Evolutionary conservation across 257 asterid genomes (phyloP), one percentile per base, ranked within the genome.

Genomic region (Solanum dulcamara): DNA sequence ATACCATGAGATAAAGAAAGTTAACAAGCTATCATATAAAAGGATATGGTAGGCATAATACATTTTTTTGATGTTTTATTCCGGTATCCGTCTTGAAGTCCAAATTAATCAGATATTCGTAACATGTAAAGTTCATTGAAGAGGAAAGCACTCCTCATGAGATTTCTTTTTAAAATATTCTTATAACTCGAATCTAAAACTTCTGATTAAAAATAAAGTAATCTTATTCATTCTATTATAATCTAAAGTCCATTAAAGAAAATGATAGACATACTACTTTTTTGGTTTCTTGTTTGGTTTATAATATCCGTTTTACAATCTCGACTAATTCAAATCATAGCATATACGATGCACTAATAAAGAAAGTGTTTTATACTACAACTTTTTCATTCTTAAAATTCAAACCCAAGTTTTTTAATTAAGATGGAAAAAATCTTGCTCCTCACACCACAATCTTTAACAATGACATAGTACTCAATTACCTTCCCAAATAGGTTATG

Each of bases 11-110:
- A 44, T 44, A 75, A 44, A 44, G 55, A 44, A 15, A 75, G 60
- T 44, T 75, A 26, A 22, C 82, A 75, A 75, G 82, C 24, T 75
- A 75, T 75, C 38, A 44, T 75, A 44, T 24, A 42, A 42, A 44
- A 44, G 15, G 24, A 15, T 60, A 42, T 75, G 82, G 26, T 14
- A 26, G 8, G 38, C 24, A 75, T 44, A 44, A 14, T 7, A 42
- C 59, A 24, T 68, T 32, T 28, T 28, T 10, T 35, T 35, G n/a
- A 7, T 70, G 10, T 18, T 10, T 20, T n/a, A 5, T 35, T 35
- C 1, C 2, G 3, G 0, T 35, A 33, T 68, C 8, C 1, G 0
- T 35, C 1, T 33, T 68, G 4, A 5, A 18, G 28, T 67, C 12
- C 15, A 12, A 1, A 70, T 10, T 70, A 20, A 35, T 68, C 26